Evolutionary conservation across 1,284 basidiomycete genomes (phyloP), one percentile per base, ranked within the genome.

Genomic region (Ganoderma sinense): DNA sequence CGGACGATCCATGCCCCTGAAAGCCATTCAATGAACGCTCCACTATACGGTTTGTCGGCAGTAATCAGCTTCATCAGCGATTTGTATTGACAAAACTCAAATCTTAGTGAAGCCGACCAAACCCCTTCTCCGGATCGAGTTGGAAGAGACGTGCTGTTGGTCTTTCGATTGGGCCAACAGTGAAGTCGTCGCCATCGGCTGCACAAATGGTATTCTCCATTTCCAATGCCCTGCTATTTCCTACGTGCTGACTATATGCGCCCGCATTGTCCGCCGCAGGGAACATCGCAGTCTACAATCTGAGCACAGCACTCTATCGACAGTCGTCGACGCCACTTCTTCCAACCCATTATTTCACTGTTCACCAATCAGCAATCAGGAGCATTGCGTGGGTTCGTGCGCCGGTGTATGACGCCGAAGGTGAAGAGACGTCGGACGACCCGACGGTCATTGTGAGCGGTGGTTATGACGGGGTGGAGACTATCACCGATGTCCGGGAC

Each of bases 141-240:
- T 95, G 2, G 89, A 91, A 69, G 93, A 94, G 67, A 87, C 93
- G 0, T 84, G 86, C 18, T 91, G 89, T 73, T 93, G 88, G 85
- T 87, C 88, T 41, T 84, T 97, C 53, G 95, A 97, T 75, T 97
- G 95, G 95, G 91, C 91, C 1, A 95, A 95, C 73, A 94, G 94
- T 69, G 90, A 92, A 68, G 76, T 91, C 4, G 78, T 98, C 2
- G 94, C 92, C 2, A 87, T 93, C 6, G 95, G 95, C 0, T 91
- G 92, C 40, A 91, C 94, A 1, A 94, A 94, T 74, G 96, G 96
- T 95, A 66, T 64, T 82, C 68, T 10, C 58, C 16, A 11, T 23
- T 18, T 10, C n/a, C 10, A 51, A 10, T 13, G n/a, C 4, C 11
- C 23, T 31, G 26, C 40, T 20, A 45, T 23, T 53, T 26, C 4